Percentiles rank a stretch among this genome's conserved stretches.
Conservation (phyloP, 495 filamentous ascomycete species). For the Aspergillus panamensis region DNA sequence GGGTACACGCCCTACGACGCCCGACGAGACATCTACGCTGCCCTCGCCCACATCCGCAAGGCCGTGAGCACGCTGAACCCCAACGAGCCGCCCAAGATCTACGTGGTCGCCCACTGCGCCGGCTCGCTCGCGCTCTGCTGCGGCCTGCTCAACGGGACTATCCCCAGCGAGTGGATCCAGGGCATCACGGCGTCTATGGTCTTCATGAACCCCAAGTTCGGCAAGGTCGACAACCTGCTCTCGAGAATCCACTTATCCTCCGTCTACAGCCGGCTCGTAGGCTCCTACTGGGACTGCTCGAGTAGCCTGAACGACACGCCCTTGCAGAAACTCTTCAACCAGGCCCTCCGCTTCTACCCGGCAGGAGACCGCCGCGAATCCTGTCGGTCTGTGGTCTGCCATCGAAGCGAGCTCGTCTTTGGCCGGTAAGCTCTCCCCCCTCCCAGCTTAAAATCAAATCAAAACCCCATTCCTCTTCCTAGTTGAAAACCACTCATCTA, state of each 20-base stretch:
- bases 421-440: background rate
- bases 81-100: background rate
- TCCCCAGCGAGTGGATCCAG: background rate
- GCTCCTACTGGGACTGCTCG: slow-evolving; percentile 3
- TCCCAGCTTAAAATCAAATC: too few relatives aligned
- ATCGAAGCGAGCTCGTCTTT: slow-evolving; percentile 6
- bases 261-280: background rate
- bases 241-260: background rate
- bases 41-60: slow-evolving; percentile 2
- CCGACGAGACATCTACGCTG: slow-evolving; percentile 3
- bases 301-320: background rate
- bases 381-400: slow-evolving; percentile 5
- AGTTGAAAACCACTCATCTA: too few relatives aligned
- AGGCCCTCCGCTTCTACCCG: slow-evolving; percentile 2
- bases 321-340: background rate
- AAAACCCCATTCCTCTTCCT: too few relatives aligned
- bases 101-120: slow-evolving; percentile 2
- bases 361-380: background rate
- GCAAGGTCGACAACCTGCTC: background rate
- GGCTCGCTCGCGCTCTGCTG: slow-evolving; percentile 4
- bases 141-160: background rate
- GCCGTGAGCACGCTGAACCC: background rate
- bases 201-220: slow-evolving; percentile 8
- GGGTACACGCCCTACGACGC: slow-evolving; percentile 3
- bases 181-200: slow-evolving; percentile 5